These are phyloP conservation scores for Metschnikowia amazonensis DNA, from an alignment of 805 yeast genomes.

Conservation along the genomic window DNA sequence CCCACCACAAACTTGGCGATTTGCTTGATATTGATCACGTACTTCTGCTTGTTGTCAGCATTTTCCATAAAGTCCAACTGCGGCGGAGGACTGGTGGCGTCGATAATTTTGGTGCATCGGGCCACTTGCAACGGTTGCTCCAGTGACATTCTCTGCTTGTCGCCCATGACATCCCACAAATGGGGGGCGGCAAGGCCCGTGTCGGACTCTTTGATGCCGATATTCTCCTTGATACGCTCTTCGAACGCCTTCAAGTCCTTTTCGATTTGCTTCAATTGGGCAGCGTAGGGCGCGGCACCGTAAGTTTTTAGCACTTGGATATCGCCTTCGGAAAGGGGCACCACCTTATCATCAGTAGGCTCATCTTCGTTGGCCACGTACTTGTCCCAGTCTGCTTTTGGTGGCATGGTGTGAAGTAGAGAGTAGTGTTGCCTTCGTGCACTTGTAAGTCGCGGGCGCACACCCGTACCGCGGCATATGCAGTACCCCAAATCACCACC, in stretches of 20 bases:
- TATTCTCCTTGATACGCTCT: constrained; percentile 84
- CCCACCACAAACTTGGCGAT: constrained; percentile 98
- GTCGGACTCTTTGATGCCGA: constrained; percentile 91
- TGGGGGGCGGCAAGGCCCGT: constrained; percentile 98
- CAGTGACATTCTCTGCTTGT: constrained; percentile 84
- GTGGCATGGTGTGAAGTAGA: constrained; percentile 59
- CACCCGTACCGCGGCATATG: background rate
- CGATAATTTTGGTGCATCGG: constrained; percentile 94
- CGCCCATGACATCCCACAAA: constrained; percentile 97
- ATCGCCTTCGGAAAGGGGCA: constrained; percentile 92
- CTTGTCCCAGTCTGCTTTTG: constrained; percentile 98
- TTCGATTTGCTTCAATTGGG: constrained; percentile 74
- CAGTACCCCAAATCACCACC: too few species aligned
- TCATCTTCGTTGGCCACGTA: constrained; percentile 74
- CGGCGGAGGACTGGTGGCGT: constrained; percentile 43
- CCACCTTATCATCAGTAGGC: constrained; percentile 61
- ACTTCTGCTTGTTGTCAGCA: constrained; percentile 83
- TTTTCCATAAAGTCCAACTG: constrained; percentile 39
- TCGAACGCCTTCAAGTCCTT: constrained; percentile 83
- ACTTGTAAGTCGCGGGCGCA: background rate
- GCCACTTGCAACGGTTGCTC: constrained; percentile 98
- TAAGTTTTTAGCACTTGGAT: constrained; percentile 95
- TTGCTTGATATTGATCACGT: constrained; percentile 94
- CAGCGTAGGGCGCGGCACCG: constrained; percentile 95
- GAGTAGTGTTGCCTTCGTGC: constrained; percentile 3